Base-by-base conservation (phyloP, 1,139 yeast genomes). In the Protomyces macrosporus region DNA sequence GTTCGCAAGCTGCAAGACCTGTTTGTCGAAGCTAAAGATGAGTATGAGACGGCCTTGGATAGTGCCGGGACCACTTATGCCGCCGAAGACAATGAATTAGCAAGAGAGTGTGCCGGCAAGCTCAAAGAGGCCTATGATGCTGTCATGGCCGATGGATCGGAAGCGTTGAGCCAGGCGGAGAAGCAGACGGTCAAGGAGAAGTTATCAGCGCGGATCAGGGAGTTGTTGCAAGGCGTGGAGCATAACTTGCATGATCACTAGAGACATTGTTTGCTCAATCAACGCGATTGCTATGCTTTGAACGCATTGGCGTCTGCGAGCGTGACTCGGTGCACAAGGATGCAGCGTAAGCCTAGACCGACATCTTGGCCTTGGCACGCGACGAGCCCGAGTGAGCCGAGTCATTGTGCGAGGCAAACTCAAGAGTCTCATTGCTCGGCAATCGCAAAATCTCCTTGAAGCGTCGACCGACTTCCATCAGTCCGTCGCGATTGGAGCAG, bases 361-460 rank as follows among this genome's bases (percentile, higher is more conserved):
- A 51, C 65, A 65, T 55, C 53, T 58, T 64, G 30, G 66, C 59
- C 50, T 64, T 61, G 14, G 71, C 71, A n/a, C 71, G 69, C 48
- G 70, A 59, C 35, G 69, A 63, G 12, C 70, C 72, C 1, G 69
- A 60, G 23, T 67, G 55, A 7, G 71, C 69, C 37, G 71, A 64
- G 53, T 69, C 75, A 14, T 70, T 69, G 75, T 88, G 96, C 67
- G 87, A 79, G 74, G 81, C 81, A 76, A 88, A 90, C 77, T 89
- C 96, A 70, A 90, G 80, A 75, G 83, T 82, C 71, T 86, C 90
- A 67, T 79, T 82, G 63, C 84, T 90, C 66, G 80, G 75, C 72
- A 88, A 82, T 75, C 82, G 85, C 74, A 90, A 81, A 60, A 88
- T 86, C 75, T 83, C 84, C 82, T 90, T 91, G 78, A 93, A 89